phyloP scores from a whole-genome alignment of 2,329 filamentous ascomycete genomes.

The Fusarium keratoplasticum region DNA sequence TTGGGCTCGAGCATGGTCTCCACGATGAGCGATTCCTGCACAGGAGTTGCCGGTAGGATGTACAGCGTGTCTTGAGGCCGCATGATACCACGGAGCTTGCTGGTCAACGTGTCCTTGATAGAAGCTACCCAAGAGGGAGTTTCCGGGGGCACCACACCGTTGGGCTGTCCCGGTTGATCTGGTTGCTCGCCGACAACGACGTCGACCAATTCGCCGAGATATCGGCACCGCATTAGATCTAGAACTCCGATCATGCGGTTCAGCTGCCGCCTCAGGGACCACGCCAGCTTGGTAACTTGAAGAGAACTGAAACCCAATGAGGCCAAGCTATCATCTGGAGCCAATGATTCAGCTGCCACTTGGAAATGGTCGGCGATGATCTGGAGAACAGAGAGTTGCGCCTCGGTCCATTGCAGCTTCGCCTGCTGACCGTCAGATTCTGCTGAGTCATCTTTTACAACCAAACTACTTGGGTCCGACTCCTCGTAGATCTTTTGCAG shows the following conservation, averaged over 20 bases:
- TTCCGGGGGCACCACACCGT: not conserved
- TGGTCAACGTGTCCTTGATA: not conserved
- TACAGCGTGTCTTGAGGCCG: slow-evolving; percentile 1
- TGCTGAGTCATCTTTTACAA: not conserved
- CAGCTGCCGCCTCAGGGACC: slow-evolving; percentile 12
- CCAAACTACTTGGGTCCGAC: slow-evolving; percentile 1
- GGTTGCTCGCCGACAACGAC: not conserved
- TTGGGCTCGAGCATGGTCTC: slow-evolving; percentile 25
- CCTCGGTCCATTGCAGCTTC: not conserved
- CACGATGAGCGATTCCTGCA: slow-evolving; percentile 24
- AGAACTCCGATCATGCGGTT: slow-evolving; percentile 19
- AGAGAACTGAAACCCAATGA: slow-evolving; percentile 26
- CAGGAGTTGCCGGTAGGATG: slow-evolving; percentile 11
- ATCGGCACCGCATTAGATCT: slow-evolving; percentile 18
- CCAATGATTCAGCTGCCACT: not conserved
- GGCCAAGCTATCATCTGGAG: slow-evolving; percentile 15
- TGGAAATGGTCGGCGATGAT: slow-evolving; percentile 21
- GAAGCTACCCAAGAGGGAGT: not conserved
- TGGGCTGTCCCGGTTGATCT: not conserved
- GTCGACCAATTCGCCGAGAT: slow-evolving; percentile 6
- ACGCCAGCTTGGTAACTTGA: slow-evolving; percentile 26
- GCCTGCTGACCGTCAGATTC: not conserved
- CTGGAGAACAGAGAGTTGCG: not conserved
- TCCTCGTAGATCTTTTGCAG: slow-evolving; percentile 12
- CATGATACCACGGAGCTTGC: not conserved